These are phyloP conservation scores for Cladophialophora chaetospira DNA, from an alignment of 2,329 filamentous ascomycete genomes.

Conservation along the genomic window DNA sequence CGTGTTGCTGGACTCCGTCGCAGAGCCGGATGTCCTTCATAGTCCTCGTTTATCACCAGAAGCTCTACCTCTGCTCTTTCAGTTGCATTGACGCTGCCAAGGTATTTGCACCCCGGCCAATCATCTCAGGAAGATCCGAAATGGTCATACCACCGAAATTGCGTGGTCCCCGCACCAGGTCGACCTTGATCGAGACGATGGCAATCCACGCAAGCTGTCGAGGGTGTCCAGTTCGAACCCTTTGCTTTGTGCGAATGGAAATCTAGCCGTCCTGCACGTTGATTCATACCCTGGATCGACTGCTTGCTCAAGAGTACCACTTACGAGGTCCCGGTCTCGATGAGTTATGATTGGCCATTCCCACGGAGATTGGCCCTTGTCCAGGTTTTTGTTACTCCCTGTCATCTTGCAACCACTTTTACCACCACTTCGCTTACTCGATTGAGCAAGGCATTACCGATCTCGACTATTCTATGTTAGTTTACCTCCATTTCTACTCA, in stretches of 20 bases:
- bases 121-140: too few species aligned
- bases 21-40: too few species aligned
- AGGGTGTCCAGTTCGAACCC: background rate
- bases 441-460: background rate
- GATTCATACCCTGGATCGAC: conserved; percentile 7
- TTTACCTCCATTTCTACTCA: background rate
- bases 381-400: conserved; percentile 7
- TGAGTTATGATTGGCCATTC: too few species aligned
- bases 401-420: background rate
- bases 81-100: too few species aligned
- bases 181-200: background rate
- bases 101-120: too few species aligned
- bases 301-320: too few species aligned
- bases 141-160: too few species aligned
- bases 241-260: conserved; percentile 14
- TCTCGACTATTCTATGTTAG: background rate
- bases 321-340: too few species aligned
- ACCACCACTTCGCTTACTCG: background rate
- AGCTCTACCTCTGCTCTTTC: too few species aligned
- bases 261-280: conserved; percentile 12
- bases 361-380: conserved; percentile 2
- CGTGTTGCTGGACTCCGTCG: too few species aligned
- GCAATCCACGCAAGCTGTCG: background rate
- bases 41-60: too few species aligned
- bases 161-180: too few species aligned